Conservation (phyloP, 1,139 yeast genomes). For the Lodderomyces metapsilosis region DNA sequence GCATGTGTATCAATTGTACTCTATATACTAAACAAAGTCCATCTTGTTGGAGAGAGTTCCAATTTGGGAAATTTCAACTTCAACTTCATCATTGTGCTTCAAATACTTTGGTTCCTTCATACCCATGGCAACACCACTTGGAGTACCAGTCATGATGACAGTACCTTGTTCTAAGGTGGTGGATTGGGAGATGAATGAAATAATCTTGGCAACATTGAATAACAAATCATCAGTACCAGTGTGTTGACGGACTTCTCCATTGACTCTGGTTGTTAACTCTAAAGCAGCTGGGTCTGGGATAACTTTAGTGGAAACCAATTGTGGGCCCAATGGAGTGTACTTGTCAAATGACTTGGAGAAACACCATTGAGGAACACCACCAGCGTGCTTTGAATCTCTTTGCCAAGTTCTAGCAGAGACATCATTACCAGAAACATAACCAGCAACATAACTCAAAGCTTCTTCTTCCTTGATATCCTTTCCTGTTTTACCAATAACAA, state of each 20-base stretch:
- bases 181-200: neutral
- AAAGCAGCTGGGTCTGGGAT: conserved; percentile 1
- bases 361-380: conserved; percentile 3
- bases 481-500: neutral
- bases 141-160: conserved; percentile 2
- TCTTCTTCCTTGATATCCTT: conserved; percentile 1
- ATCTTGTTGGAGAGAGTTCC: conserved; percentile 2
- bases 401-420: conserved; percentile 2
- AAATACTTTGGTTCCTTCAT: neutral
- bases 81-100: neutral
- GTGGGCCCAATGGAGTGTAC: conserved; percentile 1
- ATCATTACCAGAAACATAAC: conserved; percentile 2
- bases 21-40: neutral
- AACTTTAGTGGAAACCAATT: neutral
- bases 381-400: neutral
- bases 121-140: conserved; percentile 3
- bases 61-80: neutral
- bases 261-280: neutral
- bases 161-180: conserved; percentile 1
- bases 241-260: neutral
- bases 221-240: conserved; percentile 1
- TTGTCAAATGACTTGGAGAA: conserved; percentile 1
- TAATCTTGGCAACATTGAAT: neutral
- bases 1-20: no score
- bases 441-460: neutral